Evolutionary conservation across 2,329 filamentous ascomycete species (phyloP).

Genomic region (Nakataea oryzae): DNA sequence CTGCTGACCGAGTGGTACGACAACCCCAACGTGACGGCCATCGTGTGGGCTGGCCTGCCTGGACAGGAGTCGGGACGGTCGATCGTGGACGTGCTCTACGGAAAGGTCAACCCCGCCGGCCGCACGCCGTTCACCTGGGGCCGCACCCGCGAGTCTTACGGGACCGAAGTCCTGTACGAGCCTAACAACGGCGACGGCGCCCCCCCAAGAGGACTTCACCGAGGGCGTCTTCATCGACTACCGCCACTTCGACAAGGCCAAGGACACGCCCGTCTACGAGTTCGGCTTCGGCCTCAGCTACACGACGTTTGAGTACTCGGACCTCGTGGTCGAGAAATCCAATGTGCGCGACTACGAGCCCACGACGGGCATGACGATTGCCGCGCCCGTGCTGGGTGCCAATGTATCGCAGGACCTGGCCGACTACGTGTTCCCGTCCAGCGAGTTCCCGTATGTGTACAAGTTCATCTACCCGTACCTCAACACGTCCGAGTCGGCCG

Average conservation of each 20-base stretch:
- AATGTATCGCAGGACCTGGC: constrained; percentile 50
- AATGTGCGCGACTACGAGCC: constrained; percentile 40
- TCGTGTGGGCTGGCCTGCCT: constrained; percentile 72
- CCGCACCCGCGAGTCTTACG: constrained; percentile 54
- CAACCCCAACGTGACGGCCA: constrained; percentile 70
- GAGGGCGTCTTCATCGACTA: constrained; percentile 81
- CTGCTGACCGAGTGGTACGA: constrained; percentile 65
- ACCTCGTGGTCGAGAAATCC: constrained; percentile 46
- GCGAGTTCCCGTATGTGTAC: constrained; percentile 36
- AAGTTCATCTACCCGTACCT: constrained; percentile 64
- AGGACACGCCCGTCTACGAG: constrained; percentile 62
- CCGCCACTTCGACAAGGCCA: constrained; percentile 59
- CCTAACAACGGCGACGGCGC: constrained; percentile 57
- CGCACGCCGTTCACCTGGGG: constrained; percentile 78
- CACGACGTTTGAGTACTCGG: constrained; percentile 67
- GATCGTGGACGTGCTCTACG: constrained; percentile 75
- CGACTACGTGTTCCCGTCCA: constrained; percentile 59
- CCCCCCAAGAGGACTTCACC: constrained; percentile 62
- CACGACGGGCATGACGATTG: constrained; percentile 46
- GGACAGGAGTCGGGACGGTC: constrained; percentile 77
- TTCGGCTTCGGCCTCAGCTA: constrained; percentile 77
- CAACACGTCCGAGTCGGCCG: constrained; percentile 47
- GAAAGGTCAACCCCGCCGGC: constrained; percentile 64
- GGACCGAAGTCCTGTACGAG: constrained; percentile 53
- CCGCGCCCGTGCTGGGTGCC: constrained; percentile 56